A percentile compares a stretch with the other conserved stretches of the same genome.
Conservation (phyloP, 2,329 filamentous ascomycete genomes). For the Blastomyces emzantsi region DNA sequence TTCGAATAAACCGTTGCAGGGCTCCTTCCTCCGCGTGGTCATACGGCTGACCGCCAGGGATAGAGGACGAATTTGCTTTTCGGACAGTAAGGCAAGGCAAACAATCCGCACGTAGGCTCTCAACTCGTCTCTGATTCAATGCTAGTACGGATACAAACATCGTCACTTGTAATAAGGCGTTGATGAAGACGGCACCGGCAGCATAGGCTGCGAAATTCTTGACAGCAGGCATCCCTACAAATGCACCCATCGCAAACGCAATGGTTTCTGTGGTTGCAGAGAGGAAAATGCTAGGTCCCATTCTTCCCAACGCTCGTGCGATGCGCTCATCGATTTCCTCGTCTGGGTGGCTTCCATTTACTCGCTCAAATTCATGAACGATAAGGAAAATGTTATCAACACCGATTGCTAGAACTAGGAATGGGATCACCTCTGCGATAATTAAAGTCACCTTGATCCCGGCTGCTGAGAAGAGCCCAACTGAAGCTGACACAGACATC, state of each 20-base stretch:
- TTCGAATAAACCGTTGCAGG: slow-evolving; percentile 82
- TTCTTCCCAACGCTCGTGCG: slow-evolving; percentile 80
- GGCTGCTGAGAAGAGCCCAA: slow-evolving; percentile 85
- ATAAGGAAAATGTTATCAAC: slow-evolving; percentile 99
- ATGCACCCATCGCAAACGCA: slow-evolving; percentile 83
- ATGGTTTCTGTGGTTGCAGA: slow-evolving; percentile 92
- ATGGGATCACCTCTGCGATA: slow-evolving; percentile 96
- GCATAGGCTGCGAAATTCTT: slow-evolving; percentile 96
- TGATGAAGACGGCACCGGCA: slow-evolving; percentile 92
- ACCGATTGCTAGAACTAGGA: slow-evolving; percentile 89
- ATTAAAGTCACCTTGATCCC: slow-evolving; percentile 94
- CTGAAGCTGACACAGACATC: slow-evolving; percentile 94
- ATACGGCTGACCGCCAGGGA: slow-evolving; percentile 57
- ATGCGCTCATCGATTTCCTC: slow-evolving; percentile 79
- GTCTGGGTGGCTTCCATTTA: slow-evolving; percentile 86
- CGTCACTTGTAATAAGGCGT: slow-evolving; percentile 91
- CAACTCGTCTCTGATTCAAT: slow-evolving; percentile 83
- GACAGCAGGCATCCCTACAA: slow-evolving; percentile 96
- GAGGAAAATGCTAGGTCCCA: slow-evolving; percentile 92
- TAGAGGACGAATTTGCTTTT: slow-evolving; percentile 57
- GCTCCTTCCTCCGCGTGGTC: slow-evolving; percentile 74
- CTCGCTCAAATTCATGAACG: slow-evolving; percentile 93
- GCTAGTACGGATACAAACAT: slow-evolving; percentile 92
- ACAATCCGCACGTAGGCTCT: slow-evolving; percentile 81
- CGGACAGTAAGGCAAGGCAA: slow-evolving; percentile 80